A percentile compares a stretch with the other conserved stretches of the same genome.
phyloP scores from a whole-genome alignment of 805 yeast genomes.

The Suhomyces sp. region DNA sequence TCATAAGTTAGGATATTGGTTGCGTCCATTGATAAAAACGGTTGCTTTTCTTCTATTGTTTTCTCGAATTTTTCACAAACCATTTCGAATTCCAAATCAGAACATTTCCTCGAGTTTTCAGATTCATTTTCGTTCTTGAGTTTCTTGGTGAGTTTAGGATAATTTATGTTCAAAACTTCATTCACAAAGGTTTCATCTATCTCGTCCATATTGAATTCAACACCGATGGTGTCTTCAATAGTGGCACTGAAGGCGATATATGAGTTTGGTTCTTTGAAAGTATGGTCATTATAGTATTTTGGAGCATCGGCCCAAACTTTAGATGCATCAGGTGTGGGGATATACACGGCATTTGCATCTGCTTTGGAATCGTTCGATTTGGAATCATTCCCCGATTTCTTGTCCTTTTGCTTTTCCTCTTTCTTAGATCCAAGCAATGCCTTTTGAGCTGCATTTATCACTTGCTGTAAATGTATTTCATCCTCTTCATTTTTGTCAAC shows the following conservation, averaged over 20 bases:
- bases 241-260: slow-evolving; percentile 91
- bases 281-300: slow-evolving; percentile 60
- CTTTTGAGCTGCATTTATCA: slow-evolving; percentile 74
- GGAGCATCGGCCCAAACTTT: slow-evolving; percentile 73
- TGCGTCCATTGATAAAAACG: slow-evolving; percentile 84
- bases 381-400: slow-evolving; percentile 7
- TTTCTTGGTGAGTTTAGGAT: slow-evolving; percentile 21
- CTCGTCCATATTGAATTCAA: slow-evolving; percentile 88
- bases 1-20: slow-evolving; percentile 64
- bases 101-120: slow-evolving; percentile 33
- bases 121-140: slow-evolving; percentile 10
- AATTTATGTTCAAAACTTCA: slow-evolving; percentile 35
- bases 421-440: slow-evolving; percentile 43
- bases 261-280: slow-evolving; percentile 67
- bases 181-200: slow-evolving; percentile 68
- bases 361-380: not conserved
- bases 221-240: slow-evolving; percentile 91
- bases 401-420: slow-evolving; percentile 36
- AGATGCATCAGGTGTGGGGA: slow-evolving; percentile 97
- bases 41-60: slow-evolving; percentile 76
- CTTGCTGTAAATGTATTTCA: slow-evolving; percentile 92
- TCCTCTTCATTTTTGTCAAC: slow-evolving; percentile 97
- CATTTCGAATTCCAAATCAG: slow-evolving; percentile 85
- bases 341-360: slow-evolving; percentile 48
- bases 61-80: slow-evolving; percentile 72